Conservation (phyloP, 2,329 filamentous ascomycete species). For the Microsporum ferrugineum region DNA sequence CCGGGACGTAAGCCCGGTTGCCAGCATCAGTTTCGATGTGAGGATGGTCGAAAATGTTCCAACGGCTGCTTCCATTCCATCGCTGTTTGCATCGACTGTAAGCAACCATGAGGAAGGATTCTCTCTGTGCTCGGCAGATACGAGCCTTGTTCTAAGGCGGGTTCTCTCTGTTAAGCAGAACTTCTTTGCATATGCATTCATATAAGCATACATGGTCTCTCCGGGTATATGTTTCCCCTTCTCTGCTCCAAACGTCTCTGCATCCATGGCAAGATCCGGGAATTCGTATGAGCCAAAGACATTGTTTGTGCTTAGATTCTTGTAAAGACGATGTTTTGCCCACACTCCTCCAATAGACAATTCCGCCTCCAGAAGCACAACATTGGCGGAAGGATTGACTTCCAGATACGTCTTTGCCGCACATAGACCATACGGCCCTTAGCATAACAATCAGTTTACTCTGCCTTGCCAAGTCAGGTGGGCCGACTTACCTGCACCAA, state of each 20-base stretch:
- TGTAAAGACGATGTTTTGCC: constrained; percentile 54
- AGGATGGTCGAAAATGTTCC: constrained; percentile 14
- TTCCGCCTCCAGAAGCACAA: constrained; percentile 49
- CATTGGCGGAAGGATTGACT: constrained; percentile 45
- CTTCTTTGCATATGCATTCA: constrained; percentile 44
- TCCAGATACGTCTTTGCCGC: constrained; percentile 52
- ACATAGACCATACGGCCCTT: constrained; percentile 42
- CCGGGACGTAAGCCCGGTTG: constrained; percentile 50
- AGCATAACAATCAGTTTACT: constrained; percentile 29
- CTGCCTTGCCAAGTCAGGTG: not conserved
- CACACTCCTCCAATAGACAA: constrained; percentile 56
- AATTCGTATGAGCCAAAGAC: constrained; percentile 62
- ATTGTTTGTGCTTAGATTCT: constrained; percentile 62
- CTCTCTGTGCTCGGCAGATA: constrained; percentile 32
- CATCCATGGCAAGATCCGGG: constrained; percentile 59
- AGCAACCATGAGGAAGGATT: constrained; percentile 18
- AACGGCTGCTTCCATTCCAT: constrained; percentile 14
- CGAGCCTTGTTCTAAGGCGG: constrained; percentile 40
- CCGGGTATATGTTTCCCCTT: constrained; percentile 50
- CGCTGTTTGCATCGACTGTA: constrained; percentile 14
- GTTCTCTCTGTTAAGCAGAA: constrained; percentile 41
- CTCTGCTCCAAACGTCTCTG: constrained; percentile 39
- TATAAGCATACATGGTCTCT: constrained; percentile 44
- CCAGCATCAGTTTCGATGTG: constrained; percentile 46
- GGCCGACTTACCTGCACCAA: constrained; percentile 39